Base-by-base conservation (phyloP, 2,329 filamentous ascomycete species). In the Alternaria triticina region DNA sequence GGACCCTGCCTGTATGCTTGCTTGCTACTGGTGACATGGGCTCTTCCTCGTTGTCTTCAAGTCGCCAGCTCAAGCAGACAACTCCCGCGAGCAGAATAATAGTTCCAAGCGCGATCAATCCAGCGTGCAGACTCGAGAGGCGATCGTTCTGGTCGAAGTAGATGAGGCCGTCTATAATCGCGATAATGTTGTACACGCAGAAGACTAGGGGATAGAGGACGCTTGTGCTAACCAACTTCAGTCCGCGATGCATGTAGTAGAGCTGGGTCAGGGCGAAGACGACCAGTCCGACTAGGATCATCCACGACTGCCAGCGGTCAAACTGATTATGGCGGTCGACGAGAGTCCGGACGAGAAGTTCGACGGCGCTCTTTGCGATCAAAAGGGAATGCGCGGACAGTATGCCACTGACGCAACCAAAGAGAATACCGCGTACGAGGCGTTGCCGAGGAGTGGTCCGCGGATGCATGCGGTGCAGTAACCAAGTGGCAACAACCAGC, bases 181-280 rank as follows among this genome's bases (percentile, higher is more conserved):
- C 96, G 75, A 98, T 94, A 75, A 99, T 97, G 85, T 99, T 99
- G 86, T 98, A 99, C 68, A 98, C 89, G 85, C 96, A 99, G 82
- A 99, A 99, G 43, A 98, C 94, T 72, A 98, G 90, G 6, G 96
- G 96, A 80, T 99, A 99, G 70, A 99, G 86, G 65, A 98, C 91
- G 74, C 93, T 97, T 22, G 96, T 98, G 58, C 94, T 97, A 79
- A 96, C 94, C 56, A 99, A 86, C 81, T 97, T 97, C 66, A 99
- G 86, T 57, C 96, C 96, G 46, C 93, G 89, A 77, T 99, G 96
- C 64, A 99, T 88, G 80, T 96, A 98, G 82, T 97, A 99, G 6
- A 99, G 87, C 80, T 99, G 96, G 47, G 90, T 91, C 47, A 99
- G 86, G 5, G 96, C 95, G 64, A 98, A 86, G 4, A 86, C 85